These are phyloP conservation scores for Murraya koenigii DNA, from an alignment of 345 rosid species.

Conservation along the genomic window DNA sequence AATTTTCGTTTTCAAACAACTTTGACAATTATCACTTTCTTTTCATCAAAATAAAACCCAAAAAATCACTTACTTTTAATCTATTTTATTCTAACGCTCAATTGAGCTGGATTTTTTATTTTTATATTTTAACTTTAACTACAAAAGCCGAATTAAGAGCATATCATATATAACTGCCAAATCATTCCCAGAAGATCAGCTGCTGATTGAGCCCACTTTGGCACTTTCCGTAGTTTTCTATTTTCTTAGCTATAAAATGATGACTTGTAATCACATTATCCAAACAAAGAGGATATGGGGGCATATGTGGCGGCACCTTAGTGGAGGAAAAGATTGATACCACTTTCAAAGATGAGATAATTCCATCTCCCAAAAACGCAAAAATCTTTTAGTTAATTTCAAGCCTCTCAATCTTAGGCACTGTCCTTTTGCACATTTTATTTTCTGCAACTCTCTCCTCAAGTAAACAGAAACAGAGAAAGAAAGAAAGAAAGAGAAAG, in stretches of 20 bases:
- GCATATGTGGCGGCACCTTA: conserved; percentile 53
- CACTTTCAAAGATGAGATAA: conserved; percentile 33
- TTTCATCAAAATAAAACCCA: too few relatives aligned
- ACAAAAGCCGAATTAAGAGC: background rate
- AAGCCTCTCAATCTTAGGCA: conserved; percentile 31
- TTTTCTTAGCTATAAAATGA: background rate
- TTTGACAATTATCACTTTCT: too few relatives aligned
- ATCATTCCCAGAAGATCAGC: background rate
- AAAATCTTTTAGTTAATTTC: conserved; percentile 25
- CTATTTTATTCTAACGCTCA: too few relatives aligned
- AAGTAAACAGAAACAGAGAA: background rate
- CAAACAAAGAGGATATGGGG: conserved; percentile 44
- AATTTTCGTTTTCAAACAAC: too few relatives aligned
- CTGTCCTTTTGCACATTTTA: conserved; percentile 1
- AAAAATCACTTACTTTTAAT: too few relatives aligned
- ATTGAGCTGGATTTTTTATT: too few relatives aligned
- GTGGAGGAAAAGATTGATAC: conserved; percentile 49
- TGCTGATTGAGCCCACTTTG: background rate
- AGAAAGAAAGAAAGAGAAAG: conserved; percentile 1
- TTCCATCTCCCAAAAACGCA: conserved; percentile 14
- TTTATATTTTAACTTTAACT: too few relatives aligned
- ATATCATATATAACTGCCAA: background rate
- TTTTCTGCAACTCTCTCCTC: background rate
- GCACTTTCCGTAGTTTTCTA: too few relatives aligned
- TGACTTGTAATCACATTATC: conserved; percentile 41